These are phyloP conservation scores for Leccinum barrowsii DNA, from an alignment of 768 basidiomycete genomes.

Conservation along the genomic window DNA sequence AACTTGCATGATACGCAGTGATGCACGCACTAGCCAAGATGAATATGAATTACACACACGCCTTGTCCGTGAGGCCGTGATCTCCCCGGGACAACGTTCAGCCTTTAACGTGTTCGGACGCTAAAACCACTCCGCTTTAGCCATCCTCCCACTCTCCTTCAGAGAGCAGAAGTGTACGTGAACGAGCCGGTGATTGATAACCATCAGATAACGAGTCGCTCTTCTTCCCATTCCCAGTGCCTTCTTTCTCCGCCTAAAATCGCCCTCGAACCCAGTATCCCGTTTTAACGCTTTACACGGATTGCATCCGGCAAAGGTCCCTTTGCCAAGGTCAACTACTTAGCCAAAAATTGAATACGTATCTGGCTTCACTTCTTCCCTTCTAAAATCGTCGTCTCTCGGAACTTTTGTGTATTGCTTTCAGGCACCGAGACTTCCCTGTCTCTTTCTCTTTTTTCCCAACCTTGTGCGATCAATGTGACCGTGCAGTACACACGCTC, in stretches of 20 bases:
- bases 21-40: background rate
- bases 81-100: slow-evolving; percentile 1
- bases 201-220: background rate
- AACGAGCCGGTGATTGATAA: background rate
- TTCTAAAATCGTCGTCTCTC: background rate
- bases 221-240: background rate
- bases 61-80: background rate
- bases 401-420: background rate
- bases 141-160: background rate
- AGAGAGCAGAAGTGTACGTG: background rate
- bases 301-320: background rate
- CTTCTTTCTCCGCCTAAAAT: background rate
- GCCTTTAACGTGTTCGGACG: background rate
- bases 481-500: background rate
- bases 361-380: background rate
- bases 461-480: background rate
- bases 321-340: background rate
- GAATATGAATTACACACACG: background rate
- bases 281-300: background rate
- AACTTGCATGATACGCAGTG: background rate
- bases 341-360: background rate
- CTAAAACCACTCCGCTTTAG: background rate
- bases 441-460: background rate
- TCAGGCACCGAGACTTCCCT: background rate
- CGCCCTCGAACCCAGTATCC: no score